Evolutionary conservation across 352 stramenopile genomes (phyloP), one percentile per base, ranked within the genome.

Genomic region (Phytophthora sp.): DNA sequence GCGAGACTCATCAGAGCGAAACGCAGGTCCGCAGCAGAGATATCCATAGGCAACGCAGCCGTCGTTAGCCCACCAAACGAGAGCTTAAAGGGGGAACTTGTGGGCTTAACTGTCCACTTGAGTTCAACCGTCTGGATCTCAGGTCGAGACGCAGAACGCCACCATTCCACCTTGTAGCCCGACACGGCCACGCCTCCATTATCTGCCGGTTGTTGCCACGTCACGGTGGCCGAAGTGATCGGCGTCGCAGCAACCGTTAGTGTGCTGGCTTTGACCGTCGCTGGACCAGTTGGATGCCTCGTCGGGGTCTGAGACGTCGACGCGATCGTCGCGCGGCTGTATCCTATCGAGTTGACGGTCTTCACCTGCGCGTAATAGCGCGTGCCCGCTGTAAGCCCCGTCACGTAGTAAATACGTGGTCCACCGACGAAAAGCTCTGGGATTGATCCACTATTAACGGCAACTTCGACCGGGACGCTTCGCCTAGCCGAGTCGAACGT

Each of bases 1-100:
- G 91, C 76, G 21, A 98, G 75, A 59, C 97, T 97, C 76, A 98
- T 92, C 18, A 98, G 72, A 21, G 84, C 82, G 56, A 77, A 88
- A 8, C 93, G 82, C 8, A 98, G 47, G 63, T 96, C 91, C 57
- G 89, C 88, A 2, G 89, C 77, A 9, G 82, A 61, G 2, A 92
- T 76, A 73, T 97, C 77, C 57, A 89, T 89, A 1, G 80, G 73
- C 47, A 98, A 65, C 16, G 79, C 76, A 7, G 77, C 73, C 0
- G 91, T 95, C 7, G 73, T 69, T n/a, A 57, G 60, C n/a, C 79
- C 82, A 51, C 85, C 86, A 64, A 96, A 97, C 11, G 82, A 88
- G 15, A 98, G 77, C 12, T 67, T 88, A 63, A 94, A 93, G 0
- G 64, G 59, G 8, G 71, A 77, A 7, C 49, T 49, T 7, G 76